phyloP scores from a whole-genome alignment of 495 filamentous ascomycete genomes.

The Cercophora scortea region DNA sequence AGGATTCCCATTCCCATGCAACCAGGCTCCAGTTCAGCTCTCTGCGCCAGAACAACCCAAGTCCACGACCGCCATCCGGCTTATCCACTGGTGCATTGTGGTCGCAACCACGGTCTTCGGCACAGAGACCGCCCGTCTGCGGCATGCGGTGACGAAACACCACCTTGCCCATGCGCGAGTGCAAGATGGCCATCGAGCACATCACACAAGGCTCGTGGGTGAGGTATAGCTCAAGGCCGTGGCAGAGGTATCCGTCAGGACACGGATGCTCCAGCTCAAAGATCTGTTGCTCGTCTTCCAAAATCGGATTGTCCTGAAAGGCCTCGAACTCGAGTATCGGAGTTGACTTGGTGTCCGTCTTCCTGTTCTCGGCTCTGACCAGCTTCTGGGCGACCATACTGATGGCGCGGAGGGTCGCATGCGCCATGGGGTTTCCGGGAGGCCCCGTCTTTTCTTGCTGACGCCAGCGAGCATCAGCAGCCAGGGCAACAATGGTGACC shows the following conservation, averaged over 20 bases:
- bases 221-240: slow-evolving; percentile 81
- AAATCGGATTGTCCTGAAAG: slow-evolving; percentile 36
- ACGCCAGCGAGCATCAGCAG: slow-evolving; percentile 68
- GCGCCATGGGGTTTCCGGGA: slow-evolving; percentile 66
- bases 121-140: slow-evolving; percentile 49
- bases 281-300: slow-evolving; percentile 32
- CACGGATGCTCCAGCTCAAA: slow-evolving; percentile 37
- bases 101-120: slow-evolving; percentile 36
- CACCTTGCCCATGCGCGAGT: slow-evolving; percentile 77
- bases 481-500: slow-evolving; percentile 55
- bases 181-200: slow-evolving; percentile 92
- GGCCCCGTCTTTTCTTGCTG: slow-evolving; percentile 35
- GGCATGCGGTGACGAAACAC: slow-evolving; percentile 66
- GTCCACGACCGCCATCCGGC: slow-evolving; percentile 46
- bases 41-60: slow-evolving; percentile 85
- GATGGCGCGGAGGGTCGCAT: slow-evolving; percentile 79
- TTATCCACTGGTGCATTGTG: slow-evolving; percentile 17
- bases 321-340: slow-evolving; percentile 36
- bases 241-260: slow-evolving; percentile 83
- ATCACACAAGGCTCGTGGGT: slow-evolving; percentile 94
- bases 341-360: slow-evolving; percentile 10
- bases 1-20: slow-evolving; percentile 67
- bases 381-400: slow-evolving; percentile 74
- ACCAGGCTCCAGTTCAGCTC: slow-evolving; percentile 92
- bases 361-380: slow-evolving; percentile 36